Conservation (phyloP, 2,329 filamentous ascomycete species). For the Colletotrichum sojae region DNA sequence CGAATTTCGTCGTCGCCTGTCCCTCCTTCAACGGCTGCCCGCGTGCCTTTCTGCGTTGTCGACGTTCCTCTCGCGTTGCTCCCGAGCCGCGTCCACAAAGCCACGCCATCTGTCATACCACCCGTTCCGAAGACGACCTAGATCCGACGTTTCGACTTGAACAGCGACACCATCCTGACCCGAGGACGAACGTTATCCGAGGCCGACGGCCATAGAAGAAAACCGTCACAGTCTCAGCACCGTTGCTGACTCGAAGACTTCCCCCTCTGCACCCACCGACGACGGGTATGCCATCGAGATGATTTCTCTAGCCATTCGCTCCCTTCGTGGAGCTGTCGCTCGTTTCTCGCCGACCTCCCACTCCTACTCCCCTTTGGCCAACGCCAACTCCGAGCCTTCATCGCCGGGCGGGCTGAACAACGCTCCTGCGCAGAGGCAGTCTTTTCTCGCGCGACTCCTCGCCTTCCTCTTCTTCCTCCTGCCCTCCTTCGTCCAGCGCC, state of each 20-base stretch:
- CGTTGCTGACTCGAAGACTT: background rate
- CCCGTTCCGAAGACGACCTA: background rate
- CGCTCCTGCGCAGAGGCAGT: background rate
- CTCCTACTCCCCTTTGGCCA: slow-evolving; percentile 29
- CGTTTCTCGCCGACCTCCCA: slow-evolving; percentile 34
- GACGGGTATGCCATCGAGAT: slow-evolving; percentile 33
- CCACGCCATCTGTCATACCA: slow-evolving; percentile 10
- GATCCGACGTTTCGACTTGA: background rate
- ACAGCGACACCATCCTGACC: background rate
- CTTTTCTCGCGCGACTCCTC: slow-evolving; percentile 26
- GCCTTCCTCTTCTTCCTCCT: slow-evolving; percentile 46
- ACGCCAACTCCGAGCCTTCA: slow-evolving; percentile 25
- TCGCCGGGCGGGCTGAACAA: slow-evolving; percentile 20
- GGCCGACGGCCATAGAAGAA: background rate
- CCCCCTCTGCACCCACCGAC: background rate
- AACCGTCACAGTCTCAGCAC: background rate
- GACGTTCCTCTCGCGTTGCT: slow-evolving; percentile 4
- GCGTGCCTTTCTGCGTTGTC: slow-evolving; percentile 9
- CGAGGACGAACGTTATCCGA: background rate
- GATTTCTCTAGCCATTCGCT: slow-evolving; percentile 40
- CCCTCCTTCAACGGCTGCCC: background rate
- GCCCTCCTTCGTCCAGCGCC: slow-evolving; percentile 50
- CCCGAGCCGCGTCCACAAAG: slow-evolving; percentile 7
- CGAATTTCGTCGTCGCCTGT: background rate
- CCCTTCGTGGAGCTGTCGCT: slow-evolving; percentile 38